Base-by-base conservation (phyloP, 78 protist species). In the Dictyostelium firmibasis region DNA sequence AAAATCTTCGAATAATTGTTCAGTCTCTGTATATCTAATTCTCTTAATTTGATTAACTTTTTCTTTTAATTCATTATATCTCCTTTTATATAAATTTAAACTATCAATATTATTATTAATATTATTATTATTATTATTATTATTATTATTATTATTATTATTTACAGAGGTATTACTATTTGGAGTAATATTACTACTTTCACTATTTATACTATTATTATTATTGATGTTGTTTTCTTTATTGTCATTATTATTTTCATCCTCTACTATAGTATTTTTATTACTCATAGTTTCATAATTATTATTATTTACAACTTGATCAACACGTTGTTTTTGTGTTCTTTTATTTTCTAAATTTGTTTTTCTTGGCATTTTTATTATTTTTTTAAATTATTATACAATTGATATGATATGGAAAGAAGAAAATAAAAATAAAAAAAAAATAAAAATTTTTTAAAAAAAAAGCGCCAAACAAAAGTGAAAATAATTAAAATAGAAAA, bases 1-100 rank as follows among this genome's bases (percentile, higher is more conserved):
- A 77, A 77, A 77, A 4, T 77, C 83, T 77, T 77, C 83, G n/a
- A 77, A 77, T n/a, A 77, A 8, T 38, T 77, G 83, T 11, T 77
- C 83, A 11, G 83, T 77, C n/a, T 35, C 60, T 77, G 50, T 35
- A 41, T 11, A 43, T 77, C 60, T 77, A 38, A 43, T 38, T 41
- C 25, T 77, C n/a, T 77, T 77, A 5, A 77, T 77, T n/a, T 23
- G 10, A n/a, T 18, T 3, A 16, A 77, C 83, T 77, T 35, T 41
- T 18, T 77, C 83, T 77, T 77, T 77, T 41, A 77, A 43, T 31
- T 77, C 57, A 41, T 20, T 2, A 77, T 77, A 77, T 72, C 33
- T 72, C 36, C 79, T 72, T 72, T 72, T 72, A 31, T 16, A 72
- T 2, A 57, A 5, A 57, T 57, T 57, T 57, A 57, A 57, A 57